Conservation (phyloP, 73 alveolate genomes). For the Paraurostyla sp. region DNA sequence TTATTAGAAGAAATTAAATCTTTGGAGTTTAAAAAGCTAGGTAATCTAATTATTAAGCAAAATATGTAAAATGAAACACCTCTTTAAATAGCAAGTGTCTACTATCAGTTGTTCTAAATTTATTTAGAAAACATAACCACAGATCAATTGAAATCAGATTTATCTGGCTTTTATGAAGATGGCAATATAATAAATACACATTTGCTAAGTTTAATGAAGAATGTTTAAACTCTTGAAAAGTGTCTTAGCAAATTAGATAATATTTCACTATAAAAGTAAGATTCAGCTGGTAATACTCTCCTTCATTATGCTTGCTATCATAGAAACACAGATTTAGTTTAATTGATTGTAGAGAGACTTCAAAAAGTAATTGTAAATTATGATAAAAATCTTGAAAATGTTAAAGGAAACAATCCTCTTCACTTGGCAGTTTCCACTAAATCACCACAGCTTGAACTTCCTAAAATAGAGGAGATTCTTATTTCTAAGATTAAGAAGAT, state of each 20-base stretch:
- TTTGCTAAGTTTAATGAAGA: neutral
- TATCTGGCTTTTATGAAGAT: no score
- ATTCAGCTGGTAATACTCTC: constrained; percentile 25
- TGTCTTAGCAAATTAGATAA: neutral
- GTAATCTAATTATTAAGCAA: no score
- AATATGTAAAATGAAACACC: no score
- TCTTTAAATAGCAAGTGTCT: no score
- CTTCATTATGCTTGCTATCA: constrained; percentile 59
- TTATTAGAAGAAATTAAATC: no score
- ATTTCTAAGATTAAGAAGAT: neutral
- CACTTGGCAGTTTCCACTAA: constrained; percentile 6
- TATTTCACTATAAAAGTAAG: neutral
- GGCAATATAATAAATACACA: neutral
- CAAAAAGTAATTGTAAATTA: no score
- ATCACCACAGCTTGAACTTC: neutral
- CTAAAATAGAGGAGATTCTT: neutral
- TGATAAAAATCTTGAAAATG: no score
- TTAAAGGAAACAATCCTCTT: no score
- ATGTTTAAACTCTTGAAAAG: neutral
- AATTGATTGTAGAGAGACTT: constrained; percentile 26
- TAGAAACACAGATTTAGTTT: constrained; percentile 39
- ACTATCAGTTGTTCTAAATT: no score
- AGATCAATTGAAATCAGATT: no score
- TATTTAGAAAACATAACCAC: no score
- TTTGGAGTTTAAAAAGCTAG: no score